Base-by-base conservation (phyloP, 306 rosid genomes). In the Coriaria nepalensis region DNA sequence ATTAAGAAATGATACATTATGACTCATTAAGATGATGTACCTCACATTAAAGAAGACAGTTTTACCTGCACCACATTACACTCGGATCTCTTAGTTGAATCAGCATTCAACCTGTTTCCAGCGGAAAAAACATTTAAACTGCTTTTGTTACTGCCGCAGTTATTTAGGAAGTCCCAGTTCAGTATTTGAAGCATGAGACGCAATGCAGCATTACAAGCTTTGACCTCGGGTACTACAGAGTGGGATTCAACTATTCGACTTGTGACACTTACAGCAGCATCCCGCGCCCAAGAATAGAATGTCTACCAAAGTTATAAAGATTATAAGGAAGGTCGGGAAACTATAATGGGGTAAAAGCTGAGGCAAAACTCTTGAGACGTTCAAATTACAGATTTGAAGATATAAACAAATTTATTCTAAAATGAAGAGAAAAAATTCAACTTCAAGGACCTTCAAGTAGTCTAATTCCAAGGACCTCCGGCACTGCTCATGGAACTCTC, bases 401-500 rank as follows among this genome's bases (percentile, higher is more conserved):
- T n/a, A n/a, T n/a, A n/a, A n/a, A n/a, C n/a, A n/a, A n/a, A n/a
- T n/a, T n/a, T 52, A 14, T 48, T 49, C 43, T 14, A 50, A 35
- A 43, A 43, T 10, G 34, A 59, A 43, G 34, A 2, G 51, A 33
- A 10, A 50, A 35, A 33, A 49, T 70, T 55, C 46, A 64, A 50
- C 11, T 32, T 7, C 59, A 63, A 68, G 68, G 65, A 88, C 97
- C 95, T 90, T 84, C 58, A 90, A 56, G 64, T 78, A 73, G 51
- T 78, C 78, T 60, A 43, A 63, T 76, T 81, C 95, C 55, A 90
- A 72, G 46, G 93, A 81, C 64, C 66, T 84, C 70, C 82, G 73
- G 66, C 97, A 90, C 59, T 77, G 87, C 73, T 84, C 95, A 77
- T 90, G 97, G 73, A 84, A 84, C 73, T 90, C 97, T 74, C 84